A percentile compares a stretch with the other conserved stretches of the same genome.
Evolutionary conservation across 495 filamentous ascomycete genomes (phyloP).

Genomic region (Podospora comata): DNA sequence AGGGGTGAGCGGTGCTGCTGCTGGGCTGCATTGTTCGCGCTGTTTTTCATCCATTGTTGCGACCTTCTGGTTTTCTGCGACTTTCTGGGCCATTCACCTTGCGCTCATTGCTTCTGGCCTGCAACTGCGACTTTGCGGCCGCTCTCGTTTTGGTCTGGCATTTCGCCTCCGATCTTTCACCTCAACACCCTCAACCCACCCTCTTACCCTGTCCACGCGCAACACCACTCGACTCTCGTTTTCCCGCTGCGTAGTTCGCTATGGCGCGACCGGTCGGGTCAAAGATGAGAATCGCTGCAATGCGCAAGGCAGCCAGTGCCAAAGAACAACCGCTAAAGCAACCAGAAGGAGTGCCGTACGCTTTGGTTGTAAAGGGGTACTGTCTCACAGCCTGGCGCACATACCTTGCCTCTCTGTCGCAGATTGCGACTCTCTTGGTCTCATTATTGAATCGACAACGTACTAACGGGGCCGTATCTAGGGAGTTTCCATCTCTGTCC

Average conservation of each 20-base stretch:
- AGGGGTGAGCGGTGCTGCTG: neutral
- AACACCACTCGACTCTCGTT: neutral
- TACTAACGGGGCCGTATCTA: slow-evolving; percentile 32
- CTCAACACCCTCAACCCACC: neutral
- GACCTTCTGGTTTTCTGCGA: neutral
- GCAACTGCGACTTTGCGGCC: neutral
- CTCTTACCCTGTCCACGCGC: neutral
- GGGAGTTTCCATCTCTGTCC: slow-evolving; percentile 82
- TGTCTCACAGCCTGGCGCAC: slow-evolving; percentile 1
- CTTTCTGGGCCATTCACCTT: neutral
- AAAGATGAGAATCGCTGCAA: slow-evolving; percentile 16
- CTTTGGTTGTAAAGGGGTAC: slow-evolving; percentile 33
- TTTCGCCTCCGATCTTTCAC: neutral
- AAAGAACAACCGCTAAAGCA: slow-evolving; percentile 15
- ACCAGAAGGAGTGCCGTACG: slow-evolving; percentile 27
- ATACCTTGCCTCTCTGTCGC: neutral
- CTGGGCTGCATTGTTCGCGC: neutral
- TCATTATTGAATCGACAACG: slow-evolving; percentile 11
- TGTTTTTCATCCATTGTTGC: slow-evolving; percentile 1
- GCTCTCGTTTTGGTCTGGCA: neutral
- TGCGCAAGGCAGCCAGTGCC: slow-evolving; percentile 5
- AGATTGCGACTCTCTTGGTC: neutral
- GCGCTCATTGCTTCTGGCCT: neutral
- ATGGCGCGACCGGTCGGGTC: slow-evolving; percentile 15
- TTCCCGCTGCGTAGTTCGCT: neutral